phyloP scores from a whole-genome alignment of 257 asterid genomes.

The Solanum sparsipilum region DNA sequence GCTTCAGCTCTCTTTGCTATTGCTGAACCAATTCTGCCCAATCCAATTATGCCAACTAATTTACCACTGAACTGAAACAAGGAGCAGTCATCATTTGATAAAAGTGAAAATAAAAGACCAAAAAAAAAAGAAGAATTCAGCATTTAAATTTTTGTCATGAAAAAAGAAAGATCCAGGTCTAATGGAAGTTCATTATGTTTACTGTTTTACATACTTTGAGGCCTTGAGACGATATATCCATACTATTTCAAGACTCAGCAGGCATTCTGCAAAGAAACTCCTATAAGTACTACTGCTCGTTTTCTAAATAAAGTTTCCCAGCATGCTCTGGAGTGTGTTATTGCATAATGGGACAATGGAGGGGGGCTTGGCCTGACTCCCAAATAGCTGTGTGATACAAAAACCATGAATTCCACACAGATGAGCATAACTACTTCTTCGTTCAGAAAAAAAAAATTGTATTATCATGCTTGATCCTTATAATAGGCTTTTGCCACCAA shows the following conservation, averaged over 20 bases:
- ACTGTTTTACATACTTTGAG: not conserved
- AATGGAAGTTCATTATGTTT: not conserved
- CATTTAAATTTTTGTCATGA: not conserved
- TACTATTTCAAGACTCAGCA: not conserved
- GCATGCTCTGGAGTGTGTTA: not conserved
- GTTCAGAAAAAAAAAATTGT: not conserved
- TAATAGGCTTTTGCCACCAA: not conserved
- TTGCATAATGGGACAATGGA: not conserved
- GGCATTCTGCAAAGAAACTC: not conserved
- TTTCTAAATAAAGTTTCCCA: not conserved
- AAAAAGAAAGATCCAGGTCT: not conserved
- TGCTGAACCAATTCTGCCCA: constrained; percentile 83
- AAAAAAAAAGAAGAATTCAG: not conserved
- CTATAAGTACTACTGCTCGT: not conserved
- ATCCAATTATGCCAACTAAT: constrained; percentile 61
- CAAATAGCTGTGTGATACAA: not conserved
- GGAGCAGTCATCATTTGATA: not conserved
- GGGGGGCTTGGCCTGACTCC: not conserved
- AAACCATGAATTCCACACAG: not conserved
- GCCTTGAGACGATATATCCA: not conserved
- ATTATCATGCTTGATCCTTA: not conserved
- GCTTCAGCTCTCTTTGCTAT: constrained; percentile 70
- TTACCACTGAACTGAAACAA: constrained; percentile 68
- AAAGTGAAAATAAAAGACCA: not conserved
- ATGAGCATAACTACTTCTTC: not conserved